Percentiles rank a stretch among this genome's conserved stretches.
phyloP scores from a whole-genome alignment of 139 green algal species.

The Ettlia oleoabundans region DNA sequence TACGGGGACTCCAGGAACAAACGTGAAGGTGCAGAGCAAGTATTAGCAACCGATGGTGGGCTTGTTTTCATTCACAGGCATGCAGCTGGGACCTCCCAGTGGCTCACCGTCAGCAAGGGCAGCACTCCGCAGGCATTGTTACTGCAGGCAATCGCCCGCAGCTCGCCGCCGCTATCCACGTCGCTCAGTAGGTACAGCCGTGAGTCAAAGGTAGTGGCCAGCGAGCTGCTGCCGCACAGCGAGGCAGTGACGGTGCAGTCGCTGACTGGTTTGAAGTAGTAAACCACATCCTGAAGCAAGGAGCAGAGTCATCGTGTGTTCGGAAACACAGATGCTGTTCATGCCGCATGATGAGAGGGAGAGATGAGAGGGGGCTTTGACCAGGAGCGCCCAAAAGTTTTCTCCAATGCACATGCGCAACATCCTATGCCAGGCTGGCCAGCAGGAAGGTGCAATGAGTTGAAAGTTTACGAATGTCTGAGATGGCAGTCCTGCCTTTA shows the following conservation, averaged over 20 bases:
- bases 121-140: constrained; percentile 52
- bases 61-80: background rate
- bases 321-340: too few relatives aligned
- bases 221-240: constrained; percentile 34
- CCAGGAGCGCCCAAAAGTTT: too few relatives aligned
- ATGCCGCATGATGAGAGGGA: too few relatives aligned
- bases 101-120: constrained; percentile 27
- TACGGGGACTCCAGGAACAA: too few relatives aligned
- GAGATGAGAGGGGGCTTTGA: too few relatives aligned
- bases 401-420: background rate
- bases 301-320: too few relatives aligned
- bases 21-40: too few relatives aligned
- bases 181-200: constrained; percentile 49
- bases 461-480: background rate
- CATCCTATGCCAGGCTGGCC: background rate
- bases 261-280: constrained; percentile 44
- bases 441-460: background rate
- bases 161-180: background rate
- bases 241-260: constrained; percentile 36
- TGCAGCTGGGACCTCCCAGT: background rate
- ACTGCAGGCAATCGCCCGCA: constrained; percentile 32
- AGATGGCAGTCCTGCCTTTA: too few relatives aligned
- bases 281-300: constrained; percentile 51
- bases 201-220: constrained; percentile 44
- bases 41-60: background rate